A percentile compares a stretch with the other conserved stretches of the same genome.
phyloP scores from a whole-genome alignment of 345 rosid species.

The Litchi chinensis region DNA sequence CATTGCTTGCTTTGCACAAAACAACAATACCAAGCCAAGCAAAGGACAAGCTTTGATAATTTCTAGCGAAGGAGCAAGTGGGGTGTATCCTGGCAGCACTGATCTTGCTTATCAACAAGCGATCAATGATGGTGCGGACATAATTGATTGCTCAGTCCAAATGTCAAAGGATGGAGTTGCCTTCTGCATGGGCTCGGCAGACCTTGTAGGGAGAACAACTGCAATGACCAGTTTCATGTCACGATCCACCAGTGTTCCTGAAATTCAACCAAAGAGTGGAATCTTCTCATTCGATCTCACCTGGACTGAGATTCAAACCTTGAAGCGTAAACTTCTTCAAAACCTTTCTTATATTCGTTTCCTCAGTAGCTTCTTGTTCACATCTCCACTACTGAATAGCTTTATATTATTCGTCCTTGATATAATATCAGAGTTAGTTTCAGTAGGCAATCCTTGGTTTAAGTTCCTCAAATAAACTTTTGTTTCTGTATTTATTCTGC shows the following conservation, averaged over 20 bases:
- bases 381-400: no score
- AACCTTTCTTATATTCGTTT: background rate
- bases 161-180: slow-evolving; percentile 83
- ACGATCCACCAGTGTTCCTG: slow-evolving; percentile 53
- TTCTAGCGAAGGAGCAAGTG: slow-evolving; percentile 88
- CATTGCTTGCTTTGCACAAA: slow-evolving; percentile 62
- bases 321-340: slow-evolving; percentile 54
- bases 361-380: background rate
- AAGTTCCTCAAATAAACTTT: no score
- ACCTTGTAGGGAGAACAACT: slow-evolving; percentile 60
- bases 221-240: slow-evolving; percentile 60
- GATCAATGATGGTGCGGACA: slow-evolving; percentile 68
- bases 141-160: slow-evolving; percentile 83
- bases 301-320: slow-evolving; percentile 81
- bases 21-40: slow-evolving; percentile 30
- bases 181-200: slow-evolving; percentile 70
- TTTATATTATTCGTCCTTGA: no score
- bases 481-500: background rate
- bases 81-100: slow-evolving; percentile 75
- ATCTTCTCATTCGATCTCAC: slow-evolving; percentile 87
- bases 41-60: slow-evolving; percentile 51
- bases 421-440: no score
- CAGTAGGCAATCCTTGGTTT: no score
- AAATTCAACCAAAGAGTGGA: slow-evolving; percentile 61
- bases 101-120: slow-evolving; percentile 88